Evolutionary conservation across 1,139 yeast species (phyloP), one percentile per base, ranked within the genome.

Genomic region (Magnusiomyces starmeri): DNA sequence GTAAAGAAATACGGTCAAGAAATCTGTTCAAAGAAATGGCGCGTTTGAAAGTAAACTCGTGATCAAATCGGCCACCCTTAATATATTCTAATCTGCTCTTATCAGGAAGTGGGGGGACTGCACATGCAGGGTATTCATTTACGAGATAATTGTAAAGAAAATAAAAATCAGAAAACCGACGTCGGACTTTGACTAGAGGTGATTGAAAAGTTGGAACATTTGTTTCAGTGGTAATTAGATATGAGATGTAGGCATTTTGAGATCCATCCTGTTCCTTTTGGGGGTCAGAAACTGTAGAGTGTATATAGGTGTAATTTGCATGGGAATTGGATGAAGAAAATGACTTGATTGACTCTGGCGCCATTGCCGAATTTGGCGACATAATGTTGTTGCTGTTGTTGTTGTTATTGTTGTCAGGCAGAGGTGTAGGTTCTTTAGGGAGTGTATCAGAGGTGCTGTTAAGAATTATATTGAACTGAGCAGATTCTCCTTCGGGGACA

Each of bases 61-160:
- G 70, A 51, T 87, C 79, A 65, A 87, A 87, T 20, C 96, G 76
- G 62, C 92, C 97, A n/a, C 98, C 98, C 43, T 95, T 89, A 53
- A 92, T 75, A 66, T 92, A 92, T 67, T 92, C 96, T 61, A 90
- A 74, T 56, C 95, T 80, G 72, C 85, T 87, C 69, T 89, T 90
- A 56, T 94, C 95, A 0, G 98, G 98, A 52, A 92, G 73, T 10
- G 98, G 97, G 1, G 98, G 98, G 0, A 92, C 81, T 37, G 92
- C 80, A 53, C 85, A 76, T 2, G 94, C 85, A 0, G 97, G 96
- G 63, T 75, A 86, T 64, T 89, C 97, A 60, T 79, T 82, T 48
- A 74, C 66, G 51, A 92, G 73, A 56, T 88, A 81, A 56, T 83
- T 85, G 66, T 84, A 86, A 43, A 92, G 75, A 59, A 83, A 81